Conservation (phyloP, 306 rosid species). For the Dryas alaskensis region DNA sequence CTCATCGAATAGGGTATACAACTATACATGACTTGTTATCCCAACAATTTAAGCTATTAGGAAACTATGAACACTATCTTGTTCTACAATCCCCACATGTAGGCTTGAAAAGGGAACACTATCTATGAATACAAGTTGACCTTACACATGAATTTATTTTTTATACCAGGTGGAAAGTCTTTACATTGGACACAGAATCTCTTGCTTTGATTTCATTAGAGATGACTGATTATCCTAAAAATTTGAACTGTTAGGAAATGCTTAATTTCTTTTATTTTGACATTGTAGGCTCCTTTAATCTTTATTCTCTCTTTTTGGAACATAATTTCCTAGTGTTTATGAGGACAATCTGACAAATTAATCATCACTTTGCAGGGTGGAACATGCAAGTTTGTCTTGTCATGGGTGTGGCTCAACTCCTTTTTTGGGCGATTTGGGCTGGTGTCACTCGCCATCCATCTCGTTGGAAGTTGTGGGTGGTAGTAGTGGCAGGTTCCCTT, state of each 20-base stretch:
- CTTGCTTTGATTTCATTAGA: not conserved
- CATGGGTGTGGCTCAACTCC: slow-evolving; percentile 60
- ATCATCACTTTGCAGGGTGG: slow-evolving; percentile 53
- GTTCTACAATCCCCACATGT: not conserved
- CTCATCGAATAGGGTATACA: not conserved
- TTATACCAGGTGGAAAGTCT: not conserved
- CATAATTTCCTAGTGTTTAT: not conserved
- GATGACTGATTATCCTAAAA: slow-evolving; percentile 4
- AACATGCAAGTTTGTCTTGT: slow-evolving; percentile 70
- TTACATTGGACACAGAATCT: not conserved
- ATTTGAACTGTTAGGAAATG: not conserved
- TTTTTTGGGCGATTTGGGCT: slow-evolving; percentile 68
- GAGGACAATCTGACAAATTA: not conserved
- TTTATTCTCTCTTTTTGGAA: not conserved
- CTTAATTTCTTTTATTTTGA: not conserved
- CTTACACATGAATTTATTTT: not conserved
- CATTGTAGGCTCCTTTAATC: not conserved
- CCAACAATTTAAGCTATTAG: not conserved
- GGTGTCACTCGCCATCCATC: slow-evolving; percentile 54
- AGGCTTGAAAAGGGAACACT: not conserved
- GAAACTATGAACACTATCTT: not conserved
- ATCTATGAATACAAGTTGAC: not conserved
- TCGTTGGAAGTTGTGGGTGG: slow-evolving; percentile 58
- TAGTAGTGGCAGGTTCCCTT: slow-evolving; percentile 52
- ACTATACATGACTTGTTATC: not conserved